Evolutionary conservation across 169 alveolate species (phyloP).

Genomic region (Eimeria falciformis): DNA sequence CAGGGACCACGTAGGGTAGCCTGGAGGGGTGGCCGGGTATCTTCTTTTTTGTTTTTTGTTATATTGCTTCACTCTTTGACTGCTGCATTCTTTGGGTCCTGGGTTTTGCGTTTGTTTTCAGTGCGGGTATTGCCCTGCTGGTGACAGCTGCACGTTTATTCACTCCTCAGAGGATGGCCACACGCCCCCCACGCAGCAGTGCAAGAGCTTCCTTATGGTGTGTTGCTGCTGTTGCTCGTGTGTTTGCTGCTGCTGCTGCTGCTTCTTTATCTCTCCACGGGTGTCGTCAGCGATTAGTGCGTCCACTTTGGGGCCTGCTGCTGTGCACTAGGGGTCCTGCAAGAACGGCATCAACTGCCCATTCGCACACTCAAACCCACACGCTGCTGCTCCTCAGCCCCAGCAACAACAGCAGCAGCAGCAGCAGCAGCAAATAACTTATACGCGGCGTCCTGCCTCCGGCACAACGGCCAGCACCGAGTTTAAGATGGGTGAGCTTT

Average conservation of each 20-base stretch:
- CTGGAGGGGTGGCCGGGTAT: too few relatives aligned
- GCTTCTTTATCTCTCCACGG: too few relatives aligned
- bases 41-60: too few relatives aligned
- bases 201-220: conserved; percentile 14
- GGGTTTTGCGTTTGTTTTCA: not conserved
- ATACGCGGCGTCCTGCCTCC: not conserved
- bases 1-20: too few relatives aligned
- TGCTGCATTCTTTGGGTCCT: not conserved
- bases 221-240: not conserved
- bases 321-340: not conserved
- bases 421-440: not conserved
- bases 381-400: not conserved
- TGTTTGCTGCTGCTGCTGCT: not conserved
- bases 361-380: not conserved
- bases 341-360: conserved; percentile 31
- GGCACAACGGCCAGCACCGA: not conserved
- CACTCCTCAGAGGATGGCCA: not conserved
- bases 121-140: conserved; percentile 24
- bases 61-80: too few relatives aligned
- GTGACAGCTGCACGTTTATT: conserved; percentile 20
- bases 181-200: conserved; percentile 25
- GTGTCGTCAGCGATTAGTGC: not conserved
- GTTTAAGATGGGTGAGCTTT: not conserved
- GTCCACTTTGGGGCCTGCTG: not conserved
- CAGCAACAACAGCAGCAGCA: conserved; percentile 35